Evolutionary conservation across 2,329 filamentous ascomycete genomes (phyloP).

Genomic region (Aspergillus texensis): DNA sequence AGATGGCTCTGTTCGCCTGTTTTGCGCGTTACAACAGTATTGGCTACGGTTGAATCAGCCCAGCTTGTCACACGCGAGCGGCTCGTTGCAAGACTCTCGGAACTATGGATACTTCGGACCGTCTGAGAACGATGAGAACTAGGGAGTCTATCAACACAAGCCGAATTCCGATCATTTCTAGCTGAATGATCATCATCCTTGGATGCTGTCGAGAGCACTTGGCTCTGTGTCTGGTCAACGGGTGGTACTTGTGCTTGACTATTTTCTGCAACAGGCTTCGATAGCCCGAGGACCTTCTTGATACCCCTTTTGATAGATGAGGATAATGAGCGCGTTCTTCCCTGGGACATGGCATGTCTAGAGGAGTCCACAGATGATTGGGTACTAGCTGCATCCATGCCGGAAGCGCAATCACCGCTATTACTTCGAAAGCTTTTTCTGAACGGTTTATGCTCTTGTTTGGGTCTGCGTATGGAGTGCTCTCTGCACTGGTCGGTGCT

Average conservation of each 20-base stretch:
- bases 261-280: conserved; percentile 24
- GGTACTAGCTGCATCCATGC: conserved; percentile 15
- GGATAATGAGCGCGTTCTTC: conserved; percentile 43
- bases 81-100: conserved; percentile 38
- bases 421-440: conserved; percentile 39
- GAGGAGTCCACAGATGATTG: conserved; percentile 11
- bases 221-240: conserved; percentile 16
- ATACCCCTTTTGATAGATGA: conserved; percentile 46
- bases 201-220: conserved; percentile 1
- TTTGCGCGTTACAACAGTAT: conserved; percentile 41
- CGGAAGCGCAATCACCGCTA: conserved; percentile 30
- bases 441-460: conserved; percentile 38
- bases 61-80: conserved; percentile 53
- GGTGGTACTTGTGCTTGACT: conserved; percentile 28
- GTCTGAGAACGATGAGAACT: conserved; percentile 19
- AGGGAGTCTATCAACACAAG: not conserved
- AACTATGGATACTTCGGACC: conserved; percentile 31
- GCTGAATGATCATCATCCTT: conserved; percentile 11
- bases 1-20: conserved; percentile 39
- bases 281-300: conserved; percentile 43
- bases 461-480: conserved; percentile 27
- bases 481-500: conserved; percentile 23
- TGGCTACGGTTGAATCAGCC: conserved; percentile 50
- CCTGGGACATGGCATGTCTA: conserved; percentile 15
- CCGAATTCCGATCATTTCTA: not conserved